Evolutionary conservation across 306 rosid species (phyloP).

Genomic region (Vachellia collinsii): DNA sequence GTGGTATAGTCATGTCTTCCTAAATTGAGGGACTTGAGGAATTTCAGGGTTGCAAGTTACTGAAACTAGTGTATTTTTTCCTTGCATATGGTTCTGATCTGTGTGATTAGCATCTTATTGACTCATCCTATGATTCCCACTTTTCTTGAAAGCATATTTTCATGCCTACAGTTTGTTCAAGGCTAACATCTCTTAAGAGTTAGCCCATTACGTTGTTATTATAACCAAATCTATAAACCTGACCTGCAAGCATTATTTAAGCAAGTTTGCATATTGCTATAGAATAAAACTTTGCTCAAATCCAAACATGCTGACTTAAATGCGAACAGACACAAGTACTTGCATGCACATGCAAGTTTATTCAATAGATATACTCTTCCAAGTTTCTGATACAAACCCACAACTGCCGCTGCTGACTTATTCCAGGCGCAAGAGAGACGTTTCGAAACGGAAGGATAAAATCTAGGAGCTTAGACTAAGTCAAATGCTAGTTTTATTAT

Average conservation of each 20-base stretch:
- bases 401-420: no score
- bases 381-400: no score
- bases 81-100: conserved; percentile 1
- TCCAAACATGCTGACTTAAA: not conserved
- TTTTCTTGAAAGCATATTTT: not conserved
- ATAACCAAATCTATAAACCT: not conserved
- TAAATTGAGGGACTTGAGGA: not conserved
- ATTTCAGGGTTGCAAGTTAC: not conserved
- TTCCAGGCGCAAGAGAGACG: no score
- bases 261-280: not conserved
- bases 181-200: not conserved
- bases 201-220: not conserved
- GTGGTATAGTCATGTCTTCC: not conserved
- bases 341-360: not conserved
- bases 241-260: not conserved
- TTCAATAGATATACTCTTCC: conserved; percentile 12
- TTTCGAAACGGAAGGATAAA: no score
- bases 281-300: not conserved
- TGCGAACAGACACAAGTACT: not conserved
- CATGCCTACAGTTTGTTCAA: not conserved
- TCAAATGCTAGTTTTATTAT: no score
- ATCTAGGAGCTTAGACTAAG: no score
- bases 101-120: not conserved
- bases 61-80: not conserved
- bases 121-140: not conserved